Percentiles rank a stretch among this genome's conserved stretches.
Evolutionary conservation across 345 rosid genomes (phyloP).

Genomic region (Boechera stricta): DNA sequence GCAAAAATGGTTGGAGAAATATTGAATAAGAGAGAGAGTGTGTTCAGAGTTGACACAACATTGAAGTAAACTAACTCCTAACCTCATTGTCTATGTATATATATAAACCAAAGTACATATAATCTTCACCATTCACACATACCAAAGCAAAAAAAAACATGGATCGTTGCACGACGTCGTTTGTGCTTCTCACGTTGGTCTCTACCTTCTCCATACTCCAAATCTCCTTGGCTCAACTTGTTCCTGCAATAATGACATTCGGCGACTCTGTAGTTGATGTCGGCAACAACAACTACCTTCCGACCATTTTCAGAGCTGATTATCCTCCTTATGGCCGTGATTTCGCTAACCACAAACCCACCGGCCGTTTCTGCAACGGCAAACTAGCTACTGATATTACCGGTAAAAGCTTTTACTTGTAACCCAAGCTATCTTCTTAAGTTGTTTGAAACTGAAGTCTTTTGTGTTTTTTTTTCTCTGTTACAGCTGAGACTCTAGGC

Average conservation of each 20-base stretch:
- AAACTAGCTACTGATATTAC: conserved; percentile 89
- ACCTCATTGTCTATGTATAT: conserved; percentile 30
- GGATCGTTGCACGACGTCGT: conserved; percentile 29
- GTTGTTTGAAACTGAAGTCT: conserved; percentile 4
- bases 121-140: conserved; percentile 32
- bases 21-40: conserved; percentile 28
- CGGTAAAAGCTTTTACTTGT: conserved; percentile 51
- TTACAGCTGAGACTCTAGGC: conserved; percentile 84
- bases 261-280: conserved; percentile 95
- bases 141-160: conserved; percentile 29
- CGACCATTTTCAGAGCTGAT: conserved; percentile 76
- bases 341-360: conserved; percentile 64
- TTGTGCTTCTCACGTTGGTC: conserved; percentile 20
- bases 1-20: conserved; percentile 29
- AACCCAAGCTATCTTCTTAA: conserved; percentile 12
- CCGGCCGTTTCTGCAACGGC: conserved; percentile 96
- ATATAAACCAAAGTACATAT: conserved; percentile 24
- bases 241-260: conserved; percentile 76
- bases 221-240: conserved; percentile 46
- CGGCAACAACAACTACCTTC: conserved; percentile 89
- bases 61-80: conserved; percentile 31
- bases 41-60: conserved; percentile 28
- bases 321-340: conserved; percentile 97
- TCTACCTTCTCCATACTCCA: conserved; percentile 26
- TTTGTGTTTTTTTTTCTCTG: conserved; percentile 6